Conservation (phyloP, 1,284 basidiomycete species). For the Serendipita sp. region DNA sequence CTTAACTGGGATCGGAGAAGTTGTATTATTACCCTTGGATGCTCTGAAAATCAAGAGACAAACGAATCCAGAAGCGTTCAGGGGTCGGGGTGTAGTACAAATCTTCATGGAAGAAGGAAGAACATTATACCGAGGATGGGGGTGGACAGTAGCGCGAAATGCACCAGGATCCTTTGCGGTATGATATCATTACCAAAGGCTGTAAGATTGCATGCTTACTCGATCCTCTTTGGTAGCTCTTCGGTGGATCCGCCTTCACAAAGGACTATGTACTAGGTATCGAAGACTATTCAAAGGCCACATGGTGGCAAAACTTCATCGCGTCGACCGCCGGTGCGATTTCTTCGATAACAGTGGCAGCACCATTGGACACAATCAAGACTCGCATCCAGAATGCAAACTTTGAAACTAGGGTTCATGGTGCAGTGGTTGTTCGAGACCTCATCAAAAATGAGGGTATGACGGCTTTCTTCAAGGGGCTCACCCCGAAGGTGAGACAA, state of each 20-base stretch:
- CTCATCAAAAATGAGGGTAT: constrained; percentile 79
- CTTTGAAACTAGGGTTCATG: constrained; percentile 85
- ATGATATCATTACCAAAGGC: constrained; percentile 14
- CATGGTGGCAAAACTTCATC: constrained; percentile 91
- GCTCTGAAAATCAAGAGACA: constrained; percentile 98
- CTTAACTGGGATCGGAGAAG: constrained; percentile 93
- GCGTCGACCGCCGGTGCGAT: constrained; percentile 90
- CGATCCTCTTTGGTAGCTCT: constrained; percentile 44
- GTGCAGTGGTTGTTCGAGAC: constrained; percentile 77
- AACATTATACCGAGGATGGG: constrained; percentile 91
- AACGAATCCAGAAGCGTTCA: constrained; percentile 92
- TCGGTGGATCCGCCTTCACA: constrained; percentile 87
- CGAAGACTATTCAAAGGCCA: constrained; percentile 80
- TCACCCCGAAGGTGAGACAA: constrained; percentile 73
- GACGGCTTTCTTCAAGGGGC: constrained; percentile 88
- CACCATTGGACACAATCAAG: constrained; percentile 93
- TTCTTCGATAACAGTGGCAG: constrained; percentile 90
- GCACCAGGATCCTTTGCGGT: constrained; percentile 93
- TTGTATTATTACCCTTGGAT: constrained; percentile 88
- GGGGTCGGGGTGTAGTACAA: constrained; percentile 77
- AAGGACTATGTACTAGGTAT: constrained; percentile 90
- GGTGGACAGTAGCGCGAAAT: constrained; percentile 97
- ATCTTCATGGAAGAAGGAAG: constrained; percentile 89
- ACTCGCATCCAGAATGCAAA: constrained; percentile 97
- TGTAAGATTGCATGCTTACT: not conserved